Evolutionary conservation across 164 flowering plant genomes (phyloP).

Genomic region (Piper longum): DNA sequence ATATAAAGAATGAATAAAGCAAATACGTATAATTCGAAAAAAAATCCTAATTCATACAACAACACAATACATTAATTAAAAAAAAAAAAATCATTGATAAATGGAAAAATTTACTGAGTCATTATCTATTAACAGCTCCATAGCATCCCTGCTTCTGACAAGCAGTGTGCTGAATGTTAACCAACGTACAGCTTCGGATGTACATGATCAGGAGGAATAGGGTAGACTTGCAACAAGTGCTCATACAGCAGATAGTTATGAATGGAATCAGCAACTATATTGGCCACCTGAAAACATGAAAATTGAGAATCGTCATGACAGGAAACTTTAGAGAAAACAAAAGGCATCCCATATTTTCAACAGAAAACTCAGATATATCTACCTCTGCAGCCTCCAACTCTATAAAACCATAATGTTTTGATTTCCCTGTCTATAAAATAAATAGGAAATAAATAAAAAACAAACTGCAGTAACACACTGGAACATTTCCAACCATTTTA

Average conservation of each 20-base stretch:
- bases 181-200: constrained; percentile 73
- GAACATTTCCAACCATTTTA: too few relatives aligned
- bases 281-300: constrained; percentile 53
- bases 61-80: too few relatives aligned
- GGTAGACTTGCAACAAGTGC: constrained; percentile 74
- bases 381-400: constrained; percentile 82
- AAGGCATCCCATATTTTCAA: neutral
- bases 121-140: neutral
- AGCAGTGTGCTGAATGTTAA: neutral
- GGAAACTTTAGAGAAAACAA: neutral
- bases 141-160: neutral
- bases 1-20: too few relatives aligned
- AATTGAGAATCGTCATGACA: neutral
- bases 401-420: constrained; percentile 89
- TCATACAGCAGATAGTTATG: constrained; percentile 69
- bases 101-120: neutral
- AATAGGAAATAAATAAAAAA: neutral
- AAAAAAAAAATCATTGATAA: too few relatives aligned
- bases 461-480: too few relatives aligned
- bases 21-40: too few relatives aligned
- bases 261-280: constrained; percentile 75
- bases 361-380: neutral
- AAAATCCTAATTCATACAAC: too few relatives aligned
- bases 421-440: constrained; percentile 64
- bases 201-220: constrained; percentile 66